Evolutionary conservation across 2,329 filamentous ascomycete species (phyloP).

Genomic region (Acarospora socialis): DNA sequence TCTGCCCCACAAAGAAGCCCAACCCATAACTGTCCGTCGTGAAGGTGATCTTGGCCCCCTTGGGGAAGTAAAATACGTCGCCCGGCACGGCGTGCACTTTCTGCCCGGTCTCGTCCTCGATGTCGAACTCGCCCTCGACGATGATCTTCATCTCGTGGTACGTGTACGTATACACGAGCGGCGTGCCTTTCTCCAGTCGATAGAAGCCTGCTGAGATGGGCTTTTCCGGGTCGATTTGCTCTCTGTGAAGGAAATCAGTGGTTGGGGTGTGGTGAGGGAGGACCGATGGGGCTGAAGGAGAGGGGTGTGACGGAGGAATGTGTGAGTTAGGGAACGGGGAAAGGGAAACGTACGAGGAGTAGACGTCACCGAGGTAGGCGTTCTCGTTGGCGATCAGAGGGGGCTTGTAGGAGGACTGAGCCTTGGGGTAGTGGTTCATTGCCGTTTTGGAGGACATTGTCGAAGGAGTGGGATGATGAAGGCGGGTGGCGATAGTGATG

Average conservation of each 20-base stretch:
- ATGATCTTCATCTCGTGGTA: constrained; percentile 67
- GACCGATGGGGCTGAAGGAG: constrained; percentile 1
- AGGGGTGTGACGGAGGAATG: constrained; percentile 1
- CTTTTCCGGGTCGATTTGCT: constrained; percentile 40
- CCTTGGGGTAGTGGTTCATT: constrained; percentile 42
- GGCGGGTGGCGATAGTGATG: constrained; percentile 14
- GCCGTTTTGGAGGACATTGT: constrained; percentile 28
- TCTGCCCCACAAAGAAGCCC: constrained; percentile 39
- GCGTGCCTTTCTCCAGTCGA: constrained; percentile 51
- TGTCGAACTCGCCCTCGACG: constrained; percentile 45
- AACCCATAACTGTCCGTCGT: constrained; percentile 46
- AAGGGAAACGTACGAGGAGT: constrained; percentile 31
- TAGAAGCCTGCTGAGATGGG: constrained; percentile 53
- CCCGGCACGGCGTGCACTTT: constrained; percentile 45
- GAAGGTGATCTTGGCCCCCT: constrained; percentile 52
- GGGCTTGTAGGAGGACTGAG: constrained; percentile 46
- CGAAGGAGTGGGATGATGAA: constrained; percentile 22
- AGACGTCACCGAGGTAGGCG: constrained; percentile 50
- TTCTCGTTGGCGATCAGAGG: constrained; percentile 55
- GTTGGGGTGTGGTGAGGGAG: background rate
- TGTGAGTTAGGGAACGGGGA: background rate
- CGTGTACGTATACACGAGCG: constrained; percentile 53
- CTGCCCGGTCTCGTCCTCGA: constrained; percentile 17
- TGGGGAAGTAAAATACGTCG: constrained; percentile 56
- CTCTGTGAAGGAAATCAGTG: constrained; percentile 23